A percentile compares a stretch with the other conserved stretches of the same genome.
These are phyloP conservation scores for Fusarium dimerum DNA, from an alignment of 2,329 filamentous ascomycete species.

Conservation along the genomic window DNA sequence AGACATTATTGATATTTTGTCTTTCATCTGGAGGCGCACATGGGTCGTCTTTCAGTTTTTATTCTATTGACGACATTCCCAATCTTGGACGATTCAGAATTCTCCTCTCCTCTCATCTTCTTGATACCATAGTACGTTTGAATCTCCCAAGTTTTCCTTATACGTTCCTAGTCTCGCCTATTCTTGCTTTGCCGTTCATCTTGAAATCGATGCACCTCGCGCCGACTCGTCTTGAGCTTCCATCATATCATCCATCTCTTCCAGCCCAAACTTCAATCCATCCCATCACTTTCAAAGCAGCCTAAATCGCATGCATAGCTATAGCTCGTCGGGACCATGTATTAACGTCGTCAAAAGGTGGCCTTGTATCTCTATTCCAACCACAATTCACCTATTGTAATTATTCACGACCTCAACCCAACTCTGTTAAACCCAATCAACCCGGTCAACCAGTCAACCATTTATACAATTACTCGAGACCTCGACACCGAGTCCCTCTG, in stretches of 20 bases:
- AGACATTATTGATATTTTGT: background rate
- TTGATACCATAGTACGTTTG: background rate
- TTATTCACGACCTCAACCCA: conserved; percentile 4
- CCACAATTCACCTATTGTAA: background rate
- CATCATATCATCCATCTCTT: conserved; percentile 1
- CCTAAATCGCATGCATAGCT: conserved; percentile 21
- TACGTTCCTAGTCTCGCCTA: no score
- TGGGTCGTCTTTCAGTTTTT: background rate
- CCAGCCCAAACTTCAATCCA: background rate
- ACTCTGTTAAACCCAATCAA: background rate
- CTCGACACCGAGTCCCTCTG: conserved; percentile 1
- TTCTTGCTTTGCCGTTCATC: no score
- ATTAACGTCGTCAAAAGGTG: conserved; percentile 28
- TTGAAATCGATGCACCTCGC: background rate
- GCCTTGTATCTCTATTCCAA: conserved; percentile 18
- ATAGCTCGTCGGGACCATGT: conserved; percentile 29
- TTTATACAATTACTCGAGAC: conserved; percentile 6
- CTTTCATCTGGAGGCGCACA: background rate
- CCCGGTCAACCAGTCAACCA: no score
- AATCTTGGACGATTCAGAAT: background rate
- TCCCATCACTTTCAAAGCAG: conserved; percentile 6
- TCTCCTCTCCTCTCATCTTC: background rate
- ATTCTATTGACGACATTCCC: background rate
- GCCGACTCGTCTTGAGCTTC: conserved; percentile 11
- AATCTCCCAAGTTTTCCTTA: conserved; percentile 1